A percentile compares a stretch with the other conserved stretches of the same genome.
These are phyloP conservation scores for Parastagonospora avenae DNA, from an alignment of 2,329 filamentous ascomycete genomes.

Conservation along the genomic window DNA sequence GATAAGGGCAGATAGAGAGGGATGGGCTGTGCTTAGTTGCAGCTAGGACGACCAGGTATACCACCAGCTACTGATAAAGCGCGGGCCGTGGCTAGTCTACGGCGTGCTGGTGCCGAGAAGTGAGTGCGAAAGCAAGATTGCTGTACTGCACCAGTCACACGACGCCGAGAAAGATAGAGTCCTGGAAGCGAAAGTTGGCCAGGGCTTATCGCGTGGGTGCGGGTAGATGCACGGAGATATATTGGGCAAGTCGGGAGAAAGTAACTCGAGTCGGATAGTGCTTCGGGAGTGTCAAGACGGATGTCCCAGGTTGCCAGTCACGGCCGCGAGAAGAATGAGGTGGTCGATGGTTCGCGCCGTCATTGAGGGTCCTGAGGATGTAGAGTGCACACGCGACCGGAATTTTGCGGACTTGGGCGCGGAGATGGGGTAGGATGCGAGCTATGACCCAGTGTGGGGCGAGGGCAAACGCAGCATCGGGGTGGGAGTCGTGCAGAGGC, in stretches of 20 bases:
- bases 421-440: conserved; percentile 12
- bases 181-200: conserved; percentile 35
- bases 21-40: conserved; percentile 22
- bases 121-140: conserved; percentile 19
- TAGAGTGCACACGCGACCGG: conserved; percentile 2
- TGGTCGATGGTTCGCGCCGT: conserved; percentile 50
- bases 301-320: conserved; percentile 45
- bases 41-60: conserved; percentile 20
- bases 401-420: conserved; percentile 7
- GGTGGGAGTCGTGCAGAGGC: conserved; percentile 17
- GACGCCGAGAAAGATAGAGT: conserved; percentile 26
- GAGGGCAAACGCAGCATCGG: conserved; percentile 22
- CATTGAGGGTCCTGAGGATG: conserved; percentile 43
- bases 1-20: conserved; percentile 35
- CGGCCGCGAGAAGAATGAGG: conserved; percentile 49
- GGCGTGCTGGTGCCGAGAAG: conserved; percentile 21
- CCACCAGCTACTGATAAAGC: conserved; percentile 24
- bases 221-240: conserved; percentile 28
- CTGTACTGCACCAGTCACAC: conserved; percentile 36
- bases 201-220: conserved; percentile 48
- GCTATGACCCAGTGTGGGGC: conserved; percentile 30
- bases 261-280: conserved; percentile 15
- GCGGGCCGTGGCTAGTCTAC: conserved; percentile 39
- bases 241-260: conserved; percentile 23
- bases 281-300: conserved; percentile 5